Conservation (phyloP, 2,329 filamentous ascomycete genomes). For the Orbilia javanica region DNA sequence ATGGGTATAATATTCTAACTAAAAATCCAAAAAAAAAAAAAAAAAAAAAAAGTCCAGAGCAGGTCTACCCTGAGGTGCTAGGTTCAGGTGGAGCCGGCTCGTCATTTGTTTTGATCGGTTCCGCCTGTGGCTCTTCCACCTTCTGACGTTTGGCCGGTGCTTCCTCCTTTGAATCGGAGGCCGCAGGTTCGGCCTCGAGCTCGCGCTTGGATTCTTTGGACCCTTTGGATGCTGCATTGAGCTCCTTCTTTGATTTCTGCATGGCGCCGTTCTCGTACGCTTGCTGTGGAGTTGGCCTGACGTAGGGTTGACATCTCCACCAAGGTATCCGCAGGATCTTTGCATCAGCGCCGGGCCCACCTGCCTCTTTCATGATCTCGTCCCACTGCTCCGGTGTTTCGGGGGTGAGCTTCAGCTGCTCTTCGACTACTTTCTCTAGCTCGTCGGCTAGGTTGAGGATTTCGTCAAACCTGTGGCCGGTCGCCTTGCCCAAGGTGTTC, state of each 20-base stretch:
- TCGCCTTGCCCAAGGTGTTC: slow-evolving; percentile 80
- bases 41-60: too few species aligned
- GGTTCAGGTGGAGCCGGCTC: slow-evolving; percentile 20
- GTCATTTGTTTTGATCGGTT: slow-evolving; percentile 19
- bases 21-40: background rate
- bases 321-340: slow-evolving; percentile 60
- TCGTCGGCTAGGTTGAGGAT: slow-evolving; percentile 82
- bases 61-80: slow-evolving; percentile 3
- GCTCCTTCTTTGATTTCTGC: slow-evolving; percentile 80
- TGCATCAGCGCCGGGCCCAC: slow-evolving; percentile 57
- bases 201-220: slow-evolving; percentile 69
- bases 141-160: slow-evolving; percentile 62
- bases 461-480: slow-evolving; percentile 76
- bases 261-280: slow-evolving; percentile 65
- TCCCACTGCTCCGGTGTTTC: slow-evolving; percentile 65
- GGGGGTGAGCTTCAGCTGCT: slow-evolving; percentile 73
- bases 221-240: slow-evolving; percentile 53
- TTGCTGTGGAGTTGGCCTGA: slow-evolving; percentile 47
- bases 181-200: slow-evolving; percentile 64
- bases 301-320: slow-evolving; percentile 62
- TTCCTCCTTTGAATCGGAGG: slow-evolving; percentile 61
- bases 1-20: background rate
- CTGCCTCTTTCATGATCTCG: slow-evolving; percentile 63
- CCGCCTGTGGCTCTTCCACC: slow-evolving; percentile 25
- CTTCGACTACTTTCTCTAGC: slow-evolving; percentile 82